Base-by-base conservation (phyloP, 805 yeast genomes). In the Yamadazyma tumulicola region DNA sequence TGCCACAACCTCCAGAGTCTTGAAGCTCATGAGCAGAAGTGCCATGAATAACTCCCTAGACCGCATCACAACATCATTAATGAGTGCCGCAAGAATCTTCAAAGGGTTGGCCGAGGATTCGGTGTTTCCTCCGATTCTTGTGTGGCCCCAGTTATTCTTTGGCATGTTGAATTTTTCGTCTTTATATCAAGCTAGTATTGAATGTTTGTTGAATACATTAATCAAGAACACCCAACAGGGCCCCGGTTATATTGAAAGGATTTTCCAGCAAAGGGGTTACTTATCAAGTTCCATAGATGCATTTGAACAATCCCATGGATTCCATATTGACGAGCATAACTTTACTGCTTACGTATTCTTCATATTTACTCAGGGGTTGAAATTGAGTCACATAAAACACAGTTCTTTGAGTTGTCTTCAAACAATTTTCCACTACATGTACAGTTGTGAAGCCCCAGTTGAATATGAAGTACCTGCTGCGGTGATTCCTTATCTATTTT, bases 351-450 rank as follows among this genome's bases (percentile, higher is more conserved):
- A 75, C 13, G 51, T 81, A 22, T 52, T 76, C 19, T 61, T 64
- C 28, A 48, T 72, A 14, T 55, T 75, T 13, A 61, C 74, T 4
- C 78, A 73, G 48, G 91, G 89, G 0, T 54, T 81, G 26, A 70
- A 74, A 23, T 56, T 76, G 6, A 77, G 86, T 6, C 77, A 74
- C 37, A 64, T 80, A 14, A 73, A 71, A 38, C 69, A 67, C 7
- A 58, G 67, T 2, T 72, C 85, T 0, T 49, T 75, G 21, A 59
- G 57, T 1, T 62, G 74, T 16, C 48, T 81, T 45, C 63, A 61
- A 31, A 48, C 55, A 0, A 52, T 75, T 16, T 69, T 75, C 49
- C 57, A 59, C 15, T 56, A 67, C 13, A 59, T 79, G 41, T 67
- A 62, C 38, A 48, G 46, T 19, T 71, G 68, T 29, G 63, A 42